These are phyloP conservation scores for Cenchrus purpureus DNA, from an alignment of 176 grass and related monocot genomes.

Conservation along the genomic window DNA sequence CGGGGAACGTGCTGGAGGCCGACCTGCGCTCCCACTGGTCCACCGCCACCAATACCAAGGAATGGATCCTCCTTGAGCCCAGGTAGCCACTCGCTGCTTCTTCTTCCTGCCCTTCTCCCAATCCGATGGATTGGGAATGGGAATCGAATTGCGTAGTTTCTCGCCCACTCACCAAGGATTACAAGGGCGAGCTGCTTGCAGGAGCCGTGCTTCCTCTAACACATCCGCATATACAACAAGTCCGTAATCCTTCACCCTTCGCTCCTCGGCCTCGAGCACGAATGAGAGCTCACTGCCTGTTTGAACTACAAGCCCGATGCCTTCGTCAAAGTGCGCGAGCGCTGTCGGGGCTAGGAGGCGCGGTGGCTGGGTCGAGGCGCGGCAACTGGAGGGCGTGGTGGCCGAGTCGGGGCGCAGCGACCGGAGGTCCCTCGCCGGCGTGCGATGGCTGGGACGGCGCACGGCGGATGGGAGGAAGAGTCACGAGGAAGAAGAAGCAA, in stretches of 20 bases:
- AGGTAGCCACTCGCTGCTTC: conserved; percentile 31
- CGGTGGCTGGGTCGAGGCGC: too few relatives aligned
- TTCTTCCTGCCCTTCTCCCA: background rate
- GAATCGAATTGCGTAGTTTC: conserved; percentile 7
- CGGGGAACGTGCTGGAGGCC: conserved; percentile 70
- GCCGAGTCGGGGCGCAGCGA: too few relatives aligned
- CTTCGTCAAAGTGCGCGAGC: conserved; percentile 75
- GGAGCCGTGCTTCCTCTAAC: conserved; percentile 88
- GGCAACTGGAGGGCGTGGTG: too few relatives aligned
- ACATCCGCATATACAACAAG: conserved; percentile 94
- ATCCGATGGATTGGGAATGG: background rate
- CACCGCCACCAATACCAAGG: conserved; percentile 87
- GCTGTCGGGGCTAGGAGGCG: conserved; percentile 26
- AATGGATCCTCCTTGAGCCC: conserved; percentile 96
- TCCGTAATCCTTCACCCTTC: conserved; percentile 53
- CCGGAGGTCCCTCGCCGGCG: too few relatives aligned
- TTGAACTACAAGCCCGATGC: conserved; percentile 90
- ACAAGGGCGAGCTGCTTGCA: conserved; percentile 32
- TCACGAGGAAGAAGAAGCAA: too few relatives aligned
- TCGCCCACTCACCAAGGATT: background rate
- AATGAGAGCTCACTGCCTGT: conserved; percentile 91
- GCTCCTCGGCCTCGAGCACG: background rate
- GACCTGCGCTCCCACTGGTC: conserved; percentile 96
- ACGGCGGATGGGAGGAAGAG: too few relatives aligned
- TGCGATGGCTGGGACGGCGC: too few relatives aligned